Base-by-base conservation (phyloP, 2,329 filamentous ascomycete genomes). In the Sclerotinia borealis region DNA sequence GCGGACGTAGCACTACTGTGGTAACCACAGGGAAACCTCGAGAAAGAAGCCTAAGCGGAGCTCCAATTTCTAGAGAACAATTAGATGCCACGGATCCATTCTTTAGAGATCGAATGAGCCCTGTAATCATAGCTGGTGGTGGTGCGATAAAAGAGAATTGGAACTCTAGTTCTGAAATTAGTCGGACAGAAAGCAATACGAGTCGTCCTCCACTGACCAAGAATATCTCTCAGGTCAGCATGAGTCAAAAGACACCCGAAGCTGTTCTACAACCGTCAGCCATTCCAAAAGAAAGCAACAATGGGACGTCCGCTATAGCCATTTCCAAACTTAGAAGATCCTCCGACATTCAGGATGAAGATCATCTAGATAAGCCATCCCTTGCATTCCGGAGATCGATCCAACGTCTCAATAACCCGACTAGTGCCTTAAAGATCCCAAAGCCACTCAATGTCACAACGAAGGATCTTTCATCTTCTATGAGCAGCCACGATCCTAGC, bases 1-100 rank as follows among this genome's bases (percentile, higher is more conserved):
- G 86, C 64, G 83, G 88, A 36, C 83, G 88, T 61, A 91, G 86
- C 70, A 84, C 82, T 64, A 87, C 84, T 70, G 77, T 80, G 25
- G 77, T 80, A 9, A 83, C 79, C 65, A 69, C 78, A 29, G 73
- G 75, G 3, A 79, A 78, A n/a, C 80, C 77, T 31, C 78, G 67
- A 22, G 71, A 72, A 61, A 63, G 72, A 59, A 72, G 70, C 55
- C 65, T 71, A 47, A 73, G 72, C 25, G 72, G 75, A 15, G 79
- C 77, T 6, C 75, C 75, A 25, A 75, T 78, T 59, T 84, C 83
- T 0, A 81, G 82, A 63, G 82, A 86, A 51, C 84, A 80, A 59
- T 72, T 81, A 45, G 70, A 76, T 65, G 77, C 74, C 2, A 74
- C 76, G 6, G 85, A 88, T 66, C 77, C 82, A 0, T 89, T 88